Base-by-base conservation (phyloP, 2,329 filamentous ascomycete species). In the Aspergillus brasiliensis region DNA sequence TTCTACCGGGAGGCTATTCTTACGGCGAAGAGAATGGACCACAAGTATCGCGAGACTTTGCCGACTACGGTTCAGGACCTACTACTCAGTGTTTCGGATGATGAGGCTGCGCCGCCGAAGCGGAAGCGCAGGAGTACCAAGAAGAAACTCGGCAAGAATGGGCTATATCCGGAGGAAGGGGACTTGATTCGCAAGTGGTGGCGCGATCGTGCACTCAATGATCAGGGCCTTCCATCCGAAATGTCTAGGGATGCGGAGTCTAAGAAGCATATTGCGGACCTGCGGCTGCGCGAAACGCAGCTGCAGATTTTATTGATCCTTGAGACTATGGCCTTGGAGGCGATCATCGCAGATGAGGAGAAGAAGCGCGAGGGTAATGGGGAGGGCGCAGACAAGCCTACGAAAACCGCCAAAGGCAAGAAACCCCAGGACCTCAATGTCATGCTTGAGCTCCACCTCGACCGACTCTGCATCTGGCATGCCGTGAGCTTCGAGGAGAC, bases 401-500 rank as follows among this genome's bases (percentile, higher is more conserved):
- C 67, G 54, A 60, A 56, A 28, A 42, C 34, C 8, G 70, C 67
- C 28, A 77, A 69, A 49, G 38, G 61, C 10, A 80, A 78, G 61
- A 81, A 78, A 58, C 63, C 68, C 8, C 77, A 78, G 51, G 75
- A 82, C 65, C 63, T 82, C 34, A 70, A 73, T 46, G 70, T 76
- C 4, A 70, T 81, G 23, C 72, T 83, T 17, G 81, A 82, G 57
- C 70, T 82, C 1, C 75, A 82, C 25, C 68, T 82, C 15, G 81
- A 83, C 59, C 73, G 80, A 56, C 69, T 83, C 25, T 81, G 80
- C 61, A 83, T 83, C 55, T 83, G 81, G 81, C 80, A 82, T 66
- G 76, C 79, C 25, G 77, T 82, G 51, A 77, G 72, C 58, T 69
- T 75, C 37, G 77, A 77, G 27, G 78, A 79, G 28, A 62, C 68